Conservation (phyloP, 257 asterid genomes). For the Plectranthus barbatus region DNA sequence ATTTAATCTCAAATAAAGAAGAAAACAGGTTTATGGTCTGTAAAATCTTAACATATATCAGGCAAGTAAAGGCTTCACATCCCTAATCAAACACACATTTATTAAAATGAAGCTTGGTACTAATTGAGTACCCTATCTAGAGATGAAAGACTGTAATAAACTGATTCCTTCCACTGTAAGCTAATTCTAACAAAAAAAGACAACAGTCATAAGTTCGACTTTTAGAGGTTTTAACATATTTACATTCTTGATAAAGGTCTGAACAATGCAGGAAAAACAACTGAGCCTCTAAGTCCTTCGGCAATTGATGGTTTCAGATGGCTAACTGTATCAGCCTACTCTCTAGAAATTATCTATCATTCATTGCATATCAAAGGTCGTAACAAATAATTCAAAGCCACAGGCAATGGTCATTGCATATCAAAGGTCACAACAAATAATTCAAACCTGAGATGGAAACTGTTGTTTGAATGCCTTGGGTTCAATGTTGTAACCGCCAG, state of each 20-base stretch:
- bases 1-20: neutral
- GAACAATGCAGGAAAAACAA: constrained; percentile 1
- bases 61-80: neutral
- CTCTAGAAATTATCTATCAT: neutral
- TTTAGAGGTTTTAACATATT: neutral
- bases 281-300: neutral
- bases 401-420: too few relatives aligned
- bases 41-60: neutral
- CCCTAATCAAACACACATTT: neutral
- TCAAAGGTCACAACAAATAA: neutral
- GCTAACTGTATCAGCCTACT: neutral
- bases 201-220: neutral
- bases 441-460: constrained; percentile 86
- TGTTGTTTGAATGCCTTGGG: constrained; percentile 86
- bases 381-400: constrained; percentile 16
- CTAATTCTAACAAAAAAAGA: neutral
- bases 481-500: constrained; percentile 76
- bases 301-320: neutral
- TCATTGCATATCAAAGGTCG: neutral
- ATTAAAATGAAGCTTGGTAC: neutral
- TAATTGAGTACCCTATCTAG: neutral
- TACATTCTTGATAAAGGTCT: neutral
- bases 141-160: neutral
- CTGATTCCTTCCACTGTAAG: neutral
- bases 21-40: neutral